phyloP scores from a whole-genome alignment of 2,329 filamentous ascomycete species.

The Fusarium equiseti region DNA sequence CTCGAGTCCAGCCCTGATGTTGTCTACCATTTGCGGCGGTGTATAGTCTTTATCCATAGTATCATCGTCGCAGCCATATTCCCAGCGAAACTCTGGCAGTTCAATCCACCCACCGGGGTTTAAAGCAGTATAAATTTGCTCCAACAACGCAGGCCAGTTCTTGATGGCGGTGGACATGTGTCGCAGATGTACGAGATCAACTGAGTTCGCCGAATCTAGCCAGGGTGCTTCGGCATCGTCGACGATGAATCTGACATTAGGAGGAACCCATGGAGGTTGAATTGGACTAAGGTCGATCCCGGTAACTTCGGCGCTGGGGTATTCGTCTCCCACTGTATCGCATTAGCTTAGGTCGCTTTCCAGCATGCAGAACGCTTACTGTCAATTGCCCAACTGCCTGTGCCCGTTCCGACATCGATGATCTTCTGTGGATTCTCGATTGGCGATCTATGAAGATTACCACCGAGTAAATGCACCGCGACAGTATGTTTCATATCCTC shows the following conservation, averaged over 20 bases:
- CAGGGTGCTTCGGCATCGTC: conserved; percentile 53
- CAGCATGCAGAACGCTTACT: conserved; percentile 37
- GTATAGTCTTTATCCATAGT: conserved; percentile 41
- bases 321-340: conserved; percentile 52
- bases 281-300: conserved; percentile 57
- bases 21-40: conserved; percentile 48
- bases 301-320: conserved; percentile 53
- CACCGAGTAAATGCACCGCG: conserved; percentile 52
- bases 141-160: conserved; percentile 38
- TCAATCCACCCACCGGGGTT: conserved; percentile 62
- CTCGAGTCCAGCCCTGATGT: conserved; percentile 46
- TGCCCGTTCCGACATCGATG: conserved; percentile 57
- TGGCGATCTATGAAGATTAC: conserved; percentile 57
- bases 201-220: conserved; percentile 40
- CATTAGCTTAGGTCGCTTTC: background rate
- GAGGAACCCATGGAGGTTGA: conserved; percentile 56
- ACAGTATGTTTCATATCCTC: conserved; percentile 59
- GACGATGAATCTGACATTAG: conserved; percentile 56
- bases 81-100: conserved; percentile 52
- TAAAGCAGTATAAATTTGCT: conserved; percentile 45
- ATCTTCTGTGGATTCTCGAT: conserved; percentile 54
- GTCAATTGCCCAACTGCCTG: conserved; percentile 60
- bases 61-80: conserved; percentile 50
- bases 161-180: conserved; percentile 54
- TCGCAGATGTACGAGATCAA: conserved; percentile 50